These are phyloP conservation scores for Colletotrichum horii DNA, from an alignment of 2,329 filamentous ascomycete genomes.

Conservation along the genomic window DNA sequence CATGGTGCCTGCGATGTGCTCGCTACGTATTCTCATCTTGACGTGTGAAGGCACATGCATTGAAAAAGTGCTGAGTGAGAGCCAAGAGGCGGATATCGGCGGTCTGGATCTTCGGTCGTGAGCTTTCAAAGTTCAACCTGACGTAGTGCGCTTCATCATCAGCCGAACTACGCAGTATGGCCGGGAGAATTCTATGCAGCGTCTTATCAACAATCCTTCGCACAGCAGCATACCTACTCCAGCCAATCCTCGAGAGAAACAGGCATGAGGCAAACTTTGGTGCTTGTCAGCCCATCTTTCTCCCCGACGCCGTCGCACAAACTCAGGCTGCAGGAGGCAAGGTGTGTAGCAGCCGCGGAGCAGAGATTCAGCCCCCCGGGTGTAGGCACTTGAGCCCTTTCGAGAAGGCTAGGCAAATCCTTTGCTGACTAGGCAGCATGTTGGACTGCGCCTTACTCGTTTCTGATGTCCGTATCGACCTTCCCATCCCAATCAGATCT, in stretches of 20 bases:
- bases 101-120: neutral
- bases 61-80: neutral
- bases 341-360: conserved; percentile 8
- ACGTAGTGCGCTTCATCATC: neutral
- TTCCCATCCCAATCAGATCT: neutral
- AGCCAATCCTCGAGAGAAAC: neutral
- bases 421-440: neutral
- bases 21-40: neutral
- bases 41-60: neutral
- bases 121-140: neutral
- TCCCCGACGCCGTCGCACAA: neutral
- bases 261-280: neutral
- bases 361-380: neutral
- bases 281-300: neutral
- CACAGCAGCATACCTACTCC: neutral
- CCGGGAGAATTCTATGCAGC: neutral
- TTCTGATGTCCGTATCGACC: neutral
- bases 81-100: neutral
- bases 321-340: neutral
- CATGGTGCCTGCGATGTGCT: neutral
- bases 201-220: neutral
- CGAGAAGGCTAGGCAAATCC: neutral
- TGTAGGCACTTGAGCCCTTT: neutral
- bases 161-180: neutral
- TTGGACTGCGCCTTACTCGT: neutral